Evolutionary conservation across 495 filamentous ascomycete genomes (phyloP), one percentile per base, ranked within the genome.

Genomic region (Penicillium paradoxum): DNA sequence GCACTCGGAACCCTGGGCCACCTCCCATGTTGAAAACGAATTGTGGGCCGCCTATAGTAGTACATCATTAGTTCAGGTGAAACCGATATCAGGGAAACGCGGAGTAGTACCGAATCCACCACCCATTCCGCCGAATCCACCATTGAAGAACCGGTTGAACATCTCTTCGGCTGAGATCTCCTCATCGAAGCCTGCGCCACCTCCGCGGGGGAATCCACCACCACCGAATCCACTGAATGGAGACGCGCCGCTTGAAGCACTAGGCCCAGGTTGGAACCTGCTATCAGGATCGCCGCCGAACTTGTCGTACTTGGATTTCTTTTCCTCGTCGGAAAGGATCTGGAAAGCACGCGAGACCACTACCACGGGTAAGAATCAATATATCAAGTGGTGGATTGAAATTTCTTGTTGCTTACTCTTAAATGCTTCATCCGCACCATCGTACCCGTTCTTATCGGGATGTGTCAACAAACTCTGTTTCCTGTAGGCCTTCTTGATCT

Each of bases 371-470:
- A 40, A 64, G 50, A 18, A 33, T 49, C 34, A 30, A 29, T 14
- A 18, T 19, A 0, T 10, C 14, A 27, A 38, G 0, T 17, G 9
- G n/a, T 24, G 33, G 25, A 18, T 2, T 27, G 13, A 18, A 29
- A 14, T 18, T 27, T 30, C 10, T 42, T 27, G 18, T 34, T 34
- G 77, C 83, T 73, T 66, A 88, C 85, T 72, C 73, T 97, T 97
- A 71, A 98, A 98, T 19, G 93, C 93, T 73, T 98, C 93, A 70
- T 96, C 93, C 49, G 93, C 91, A 30, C 91, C 85, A 25, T 92
- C 88, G 70, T 95, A 91, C n/a, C 90, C 91, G 75, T 97, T 98
- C 77, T 98, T 98, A 75, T 98, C 93, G 50, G 93, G 93, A 76
- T 98, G 93, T 50, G 92, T 97, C 61, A 96, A 73, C 60, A 98